A percentile compares a stretch with the other conserved stretches of the same genome.
phyloP scores from a whole-genome alignment of 2,329 filamentous ascomycete species.

The Bipolaris gigantea region DNA sequence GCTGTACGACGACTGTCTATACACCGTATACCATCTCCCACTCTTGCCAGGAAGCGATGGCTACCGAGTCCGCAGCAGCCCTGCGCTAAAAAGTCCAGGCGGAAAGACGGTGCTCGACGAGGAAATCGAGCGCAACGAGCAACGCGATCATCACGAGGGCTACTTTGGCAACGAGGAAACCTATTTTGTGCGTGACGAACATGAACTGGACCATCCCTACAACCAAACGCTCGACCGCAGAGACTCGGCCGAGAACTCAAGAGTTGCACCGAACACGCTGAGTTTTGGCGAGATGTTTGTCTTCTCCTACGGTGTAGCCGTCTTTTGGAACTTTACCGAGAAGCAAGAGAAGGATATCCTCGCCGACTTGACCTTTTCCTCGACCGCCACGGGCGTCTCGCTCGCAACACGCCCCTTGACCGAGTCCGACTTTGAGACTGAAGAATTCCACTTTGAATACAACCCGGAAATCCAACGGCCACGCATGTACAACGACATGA shows the following conservation, averaged over 20 bases:
- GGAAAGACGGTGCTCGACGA: constrained; percentile 91
- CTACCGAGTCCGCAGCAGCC: constrained; percentile 85
- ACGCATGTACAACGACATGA: constrained; percentile 98
- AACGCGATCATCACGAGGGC: constrained; percentile 84
- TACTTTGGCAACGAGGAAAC: constrained; percentile 76
- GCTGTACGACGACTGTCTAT: constrained; percentile 95
- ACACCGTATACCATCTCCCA: constrained; percentile 91
- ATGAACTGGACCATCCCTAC: constrained; percentile 28
- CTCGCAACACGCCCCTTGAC: constrained; percentile 78
- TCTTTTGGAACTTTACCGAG: constrained; percentile 99
- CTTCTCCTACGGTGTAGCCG: constrained; percentile 94
- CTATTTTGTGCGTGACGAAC: constrained; percentile 52
- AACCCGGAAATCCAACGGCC: constrained; percentile 82
- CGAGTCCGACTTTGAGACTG: constrained; percentile 92
- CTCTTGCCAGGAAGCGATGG: constrained; percentile 83
- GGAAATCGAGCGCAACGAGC: constrained; percentile 93
- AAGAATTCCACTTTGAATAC: constrained; percentile 99
- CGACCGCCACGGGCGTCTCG: constrained; percentile 64
- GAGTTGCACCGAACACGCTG: constrained; percentile 70
- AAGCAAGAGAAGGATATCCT: constrained; percentile 95
- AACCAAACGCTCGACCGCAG: constrained; percentile 25
- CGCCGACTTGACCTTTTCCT: constrained; percentile 88
- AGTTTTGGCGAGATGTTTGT: constrained; percentile 94
- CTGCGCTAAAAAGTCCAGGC: constrained; percentile 87
- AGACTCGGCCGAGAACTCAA: constrained; percentile 39